Evolutionary conservation across 208 protist genomes (phyloP).

Genomic region (Crithidia brevicula): DNA sequence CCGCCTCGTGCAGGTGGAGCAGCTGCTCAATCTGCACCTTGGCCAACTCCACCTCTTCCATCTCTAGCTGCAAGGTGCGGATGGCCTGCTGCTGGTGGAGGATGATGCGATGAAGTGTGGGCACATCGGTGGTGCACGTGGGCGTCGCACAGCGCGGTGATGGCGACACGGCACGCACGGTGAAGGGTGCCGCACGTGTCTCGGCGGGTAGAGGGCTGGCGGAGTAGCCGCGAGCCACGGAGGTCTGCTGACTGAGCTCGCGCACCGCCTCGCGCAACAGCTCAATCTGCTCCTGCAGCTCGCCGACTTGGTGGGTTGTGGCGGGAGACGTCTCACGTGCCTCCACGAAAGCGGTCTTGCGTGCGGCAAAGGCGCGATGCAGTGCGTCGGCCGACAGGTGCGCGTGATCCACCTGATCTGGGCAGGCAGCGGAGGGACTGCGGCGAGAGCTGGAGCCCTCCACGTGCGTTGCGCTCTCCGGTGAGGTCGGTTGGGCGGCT

Average conservation of each 20-base stretch:
- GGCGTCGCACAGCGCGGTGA: slow-evolving; percentile 33
- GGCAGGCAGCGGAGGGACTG: slow-evolving; percentile 20
- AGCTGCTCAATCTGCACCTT: slow-evolving; percentile 32
- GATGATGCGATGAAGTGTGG: slow-evolving; percentile 48
- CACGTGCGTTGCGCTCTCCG: neutral
- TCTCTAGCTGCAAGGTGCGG: slow-evolving; percentile 40
- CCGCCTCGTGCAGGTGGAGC: slow-evolving; percentile 28
- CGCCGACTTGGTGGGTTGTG: slow-evolving; percentile 18
- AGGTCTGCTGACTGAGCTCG: slow-evolving; percentile 43
- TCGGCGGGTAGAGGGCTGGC: slow-evolving; percentile 15
- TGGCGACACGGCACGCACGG: slow-evolving; percentile 17
- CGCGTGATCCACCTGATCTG: neutral
- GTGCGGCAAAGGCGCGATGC: neutral
- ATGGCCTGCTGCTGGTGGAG: slow-evolving; percentile 54
- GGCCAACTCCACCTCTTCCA: slow-evolving; percentile 30
- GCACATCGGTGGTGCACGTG: slow-evolving; percentile 35
- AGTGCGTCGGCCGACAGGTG: neutral
- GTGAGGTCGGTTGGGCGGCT: neutral
- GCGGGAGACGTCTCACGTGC: slow-evolving; percentile 4
- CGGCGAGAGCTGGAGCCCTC: slow-evolving; percentile 6
- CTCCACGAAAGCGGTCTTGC: slow-evolving; percentile 6
- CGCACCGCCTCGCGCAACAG: slow-evolving; percentile 45
- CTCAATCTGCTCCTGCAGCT: slow-evolving; percentile 34
- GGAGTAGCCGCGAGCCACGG: slow-evolving; percentile 10
- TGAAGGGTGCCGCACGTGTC: neutral